Conservation (phyloP, 2,329 filamentous ascomycete species). For the Cryphonectria japonica region DNA sequence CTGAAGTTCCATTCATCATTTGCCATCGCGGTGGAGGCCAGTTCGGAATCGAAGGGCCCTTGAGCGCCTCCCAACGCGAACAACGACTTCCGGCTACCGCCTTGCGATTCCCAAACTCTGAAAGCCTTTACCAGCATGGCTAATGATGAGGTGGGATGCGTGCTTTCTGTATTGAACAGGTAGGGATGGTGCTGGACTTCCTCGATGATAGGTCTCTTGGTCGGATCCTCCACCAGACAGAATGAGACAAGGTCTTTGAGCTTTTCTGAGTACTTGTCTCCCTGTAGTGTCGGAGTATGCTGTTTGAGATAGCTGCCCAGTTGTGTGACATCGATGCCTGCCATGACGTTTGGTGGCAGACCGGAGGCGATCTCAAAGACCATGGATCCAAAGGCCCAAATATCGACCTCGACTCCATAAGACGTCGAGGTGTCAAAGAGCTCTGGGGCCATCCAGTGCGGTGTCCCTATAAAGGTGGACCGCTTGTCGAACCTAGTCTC, state of each 20-base stretch:
- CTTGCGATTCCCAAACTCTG: conserved; percentile 74
- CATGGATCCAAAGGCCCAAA: conserved; percentile 85
- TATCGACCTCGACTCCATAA: conserved; percentile 75
- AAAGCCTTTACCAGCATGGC: conserved; percentile 71
- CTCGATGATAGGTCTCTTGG: conserved; percentile 70
- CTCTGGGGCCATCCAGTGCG: conserved; percentile 86
- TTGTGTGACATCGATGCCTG: conserved; percentile 55
- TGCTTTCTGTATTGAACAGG: conserved; percentile 63
- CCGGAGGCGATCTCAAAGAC: conserved; percentile 82
- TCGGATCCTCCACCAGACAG: conserved; percentile 71
- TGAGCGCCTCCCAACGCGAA: conserved; percentile 65
- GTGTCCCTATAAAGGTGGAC: conserved; percentile 80
- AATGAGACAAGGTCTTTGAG: conserved; percentile 73
- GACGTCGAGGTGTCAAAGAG: conserved; percentile 67
- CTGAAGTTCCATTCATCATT: conserved; percentile 71
- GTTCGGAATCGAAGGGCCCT: conserved; percentile 48
- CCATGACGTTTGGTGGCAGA: conserved; percentile 68
- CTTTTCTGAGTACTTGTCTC: conserved; percentile 69
- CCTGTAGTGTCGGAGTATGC: conserved; percentile 70
- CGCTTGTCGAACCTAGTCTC: conserved; percentile 77
- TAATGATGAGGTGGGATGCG: conserved; percentile 67
- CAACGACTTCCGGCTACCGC: conserved; percentile 69
- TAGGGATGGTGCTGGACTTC: conserved; percentile 72
- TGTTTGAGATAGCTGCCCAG: conserved; percentile 62
- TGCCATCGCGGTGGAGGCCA: conserved; percentile 49